Evolutionary conservation across 2,329 filamentous ascomycete genomes (phyloP).

Genomic region (Arthrobotrys iridis): DNA sequence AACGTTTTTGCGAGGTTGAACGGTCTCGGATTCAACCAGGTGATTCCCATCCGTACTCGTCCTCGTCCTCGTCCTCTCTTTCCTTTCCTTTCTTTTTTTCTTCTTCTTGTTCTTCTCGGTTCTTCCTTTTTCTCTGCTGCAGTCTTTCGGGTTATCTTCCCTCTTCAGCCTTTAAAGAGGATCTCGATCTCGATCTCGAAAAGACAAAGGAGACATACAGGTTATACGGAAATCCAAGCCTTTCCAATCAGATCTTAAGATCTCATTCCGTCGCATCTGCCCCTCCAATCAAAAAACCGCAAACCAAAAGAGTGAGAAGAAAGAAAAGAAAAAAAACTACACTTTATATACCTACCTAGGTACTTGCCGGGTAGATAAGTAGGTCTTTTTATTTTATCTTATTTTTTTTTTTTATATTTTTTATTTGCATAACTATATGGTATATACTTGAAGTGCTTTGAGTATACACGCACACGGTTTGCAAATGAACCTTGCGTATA

Average conservation of each 20-base stretch:
- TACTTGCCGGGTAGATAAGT: no score
- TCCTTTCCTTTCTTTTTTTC: not conserved
- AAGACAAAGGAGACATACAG: not conserved
- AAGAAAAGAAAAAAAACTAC: no score
- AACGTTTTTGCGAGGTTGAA: slow-evolving; percentile 27
- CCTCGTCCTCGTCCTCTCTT: not conserved
- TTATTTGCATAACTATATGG: no score
- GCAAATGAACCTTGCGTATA: no score
- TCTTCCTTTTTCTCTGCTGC: not conserved
- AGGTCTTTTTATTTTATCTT: no score
- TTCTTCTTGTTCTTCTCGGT: not conserved
- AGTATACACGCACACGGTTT: no score
- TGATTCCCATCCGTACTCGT: slow-evolving; percentile 3
- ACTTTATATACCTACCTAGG: not conserved
- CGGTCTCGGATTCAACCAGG: slow-evolving; percentile 13
- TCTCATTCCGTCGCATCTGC: no score
- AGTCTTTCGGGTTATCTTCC: not conserved
- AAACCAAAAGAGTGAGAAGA: not conserved
- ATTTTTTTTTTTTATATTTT: no score
- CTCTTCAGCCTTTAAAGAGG: no score
- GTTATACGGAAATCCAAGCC: not conserved
- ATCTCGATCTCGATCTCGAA: not conserved
- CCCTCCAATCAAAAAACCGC: no score
- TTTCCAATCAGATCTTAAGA: not conserved
- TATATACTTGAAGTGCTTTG: no score